A percentile compares a stretch with the other conserved stretches of the same genome.
Evolutionary conservation across 371 early-diverging fungal genomes (phyloP).

Genomic region (Actinomortierella ambigua): DNA sequence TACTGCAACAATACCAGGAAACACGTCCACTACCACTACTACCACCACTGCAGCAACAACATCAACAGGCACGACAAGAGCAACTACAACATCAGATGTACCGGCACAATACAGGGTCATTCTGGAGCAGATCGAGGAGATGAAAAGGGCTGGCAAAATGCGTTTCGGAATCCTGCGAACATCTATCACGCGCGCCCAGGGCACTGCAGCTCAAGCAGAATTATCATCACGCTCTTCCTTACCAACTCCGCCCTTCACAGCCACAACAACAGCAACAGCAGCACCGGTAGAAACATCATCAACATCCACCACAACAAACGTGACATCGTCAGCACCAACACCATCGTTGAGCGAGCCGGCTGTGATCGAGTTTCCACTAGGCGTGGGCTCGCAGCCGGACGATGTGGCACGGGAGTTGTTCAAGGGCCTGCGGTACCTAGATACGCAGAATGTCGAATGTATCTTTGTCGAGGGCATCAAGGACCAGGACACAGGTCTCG

Average conservation of each 20-base stretch:
- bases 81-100: background rate
- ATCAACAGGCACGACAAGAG: background rate
- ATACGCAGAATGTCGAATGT: conserved; percentile 69
- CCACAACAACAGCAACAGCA: background rate
- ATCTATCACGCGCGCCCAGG: conserved; percentile 9
- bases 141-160: conserved; percentile 26
- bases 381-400: conserved; percentile 55
- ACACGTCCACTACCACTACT: too few species aligned
- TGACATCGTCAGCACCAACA: background rate
- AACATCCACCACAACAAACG: background rate
- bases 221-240: too few species aligned
- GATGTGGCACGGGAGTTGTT: conserved; percentile 87
- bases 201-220: too few species aligned
- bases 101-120: conserved; percentile 21
- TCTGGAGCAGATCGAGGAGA: conserved; percentile 24
- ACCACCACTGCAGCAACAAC: background rate
- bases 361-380: conserved; percentile 47
- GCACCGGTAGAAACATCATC: background rate
- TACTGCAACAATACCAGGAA: background rate
- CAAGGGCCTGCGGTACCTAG: conserved; percentile 81
- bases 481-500: conserved; percentile 87
- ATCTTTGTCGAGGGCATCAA: conserved; percentile 92
- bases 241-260: background rate
- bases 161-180: conserved; percentile 42
- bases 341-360: background rate